Conservation (phyloP, 345 rosid species). For the Passiflora organensis region DNA sequence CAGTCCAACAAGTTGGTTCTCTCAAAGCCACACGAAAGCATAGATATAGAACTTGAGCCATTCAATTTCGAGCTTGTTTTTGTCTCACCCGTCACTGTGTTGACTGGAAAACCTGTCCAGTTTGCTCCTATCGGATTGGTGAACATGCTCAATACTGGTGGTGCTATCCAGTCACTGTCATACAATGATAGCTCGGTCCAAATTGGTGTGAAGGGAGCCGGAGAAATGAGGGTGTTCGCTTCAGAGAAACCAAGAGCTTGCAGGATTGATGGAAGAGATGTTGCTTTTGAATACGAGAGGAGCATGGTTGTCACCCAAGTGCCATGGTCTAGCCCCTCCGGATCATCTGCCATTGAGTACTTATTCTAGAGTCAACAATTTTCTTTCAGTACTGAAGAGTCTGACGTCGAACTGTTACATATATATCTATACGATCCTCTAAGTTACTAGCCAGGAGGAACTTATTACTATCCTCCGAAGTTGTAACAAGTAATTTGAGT, state of each 20-base stretch:
- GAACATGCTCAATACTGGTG: slow-evolving; percentile 89
- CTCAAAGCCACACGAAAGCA: slow-evolving; percentile 39
- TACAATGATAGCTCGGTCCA: slow-evolving; percentile 31
- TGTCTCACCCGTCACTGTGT: slow-evolving; percentile 54
- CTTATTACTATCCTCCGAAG: no score
- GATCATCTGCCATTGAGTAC: slow-evolving; percentile 42
- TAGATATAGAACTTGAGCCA: slow-evolving; percentile 64
- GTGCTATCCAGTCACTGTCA: slow-evolving; percentile 57
- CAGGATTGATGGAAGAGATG: slow-evolving; percentile 55
- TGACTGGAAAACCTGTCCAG: slow-evolving; percentile 35
- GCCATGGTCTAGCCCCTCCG: slow-evolving; percentile 56
- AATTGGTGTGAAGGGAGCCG: slow-evolving; percentile 59
- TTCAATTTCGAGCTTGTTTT: slow-evolving; percentile 77
- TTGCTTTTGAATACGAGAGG: slow-evolving; percentile 47
- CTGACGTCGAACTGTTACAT: no score
- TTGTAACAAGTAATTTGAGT: no score
- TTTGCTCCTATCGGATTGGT: slow-evolving; percentile 82
- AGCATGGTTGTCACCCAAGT: slow-evolving; percentile 50
- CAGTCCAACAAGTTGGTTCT: slow-evolving; percentile 64
- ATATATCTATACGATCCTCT: no score
- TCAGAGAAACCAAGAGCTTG: slow-evolving; percentile 59
- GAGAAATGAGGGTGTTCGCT: slow-evolving; percentile 67
- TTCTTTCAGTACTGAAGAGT: no score
- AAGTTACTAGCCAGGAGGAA: no score
- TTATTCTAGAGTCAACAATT: slow-evolving; percentile 30